Conservation (phyloP, 2,329 filamentous ascomycete genomes). For the Paracorniculantispora psalliotae region DNA sequence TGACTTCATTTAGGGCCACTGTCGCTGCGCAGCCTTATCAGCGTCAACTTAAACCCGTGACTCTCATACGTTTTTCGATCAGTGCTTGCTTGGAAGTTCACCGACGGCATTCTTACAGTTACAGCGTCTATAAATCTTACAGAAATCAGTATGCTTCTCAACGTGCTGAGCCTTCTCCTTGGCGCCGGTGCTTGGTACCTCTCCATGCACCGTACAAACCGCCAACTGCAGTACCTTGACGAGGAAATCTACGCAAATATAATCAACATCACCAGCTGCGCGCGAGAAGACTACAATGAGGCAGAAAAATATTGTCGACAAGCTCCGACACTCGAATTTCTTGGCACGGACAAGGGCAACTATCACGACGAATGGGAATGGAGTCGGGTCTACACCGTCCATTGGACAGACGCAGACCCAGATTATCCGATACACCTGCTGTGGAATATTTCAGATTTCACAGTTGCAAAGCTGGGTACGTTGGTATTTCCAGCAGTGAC, state of each 20-base stretch:
- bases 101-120: too few relatives aligned
- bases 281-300: not conserved
- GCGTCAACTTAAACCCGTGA: too few relatives aligned
- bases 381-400: not conserved
- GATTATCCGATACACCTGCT: not conserved
- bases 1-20: too few relatives aligned
- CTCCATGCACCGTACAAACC: not conserved
- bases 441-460: not conserved
- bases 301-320: not conserved
- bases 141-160: too few relatives aligned
- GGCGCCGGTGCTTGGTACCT: not conserved
- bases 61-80: too few relatives aligned
- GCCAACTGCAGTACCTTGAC: too few relatives aligned
- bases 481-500: not conserved
- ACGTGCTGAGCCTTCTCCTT: not conserved
- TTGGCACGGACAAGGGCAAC: not conserved
- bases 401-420: not conserved
- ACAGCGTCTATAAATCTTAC: too few relatives aligned
- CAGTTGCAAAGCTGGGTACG: not conserved
- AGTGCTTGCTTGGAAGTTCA: too few relatives aligned
- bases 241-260: not conserved
- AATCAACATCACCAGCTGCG: not conserved
- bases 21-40: too few relatives aligned
- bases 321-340: not conserved
- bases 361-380: not conserved